Evolutionary conservation across 345 rosid genomes (phyloP), one percentile per base, ranked within the genome.

Genomic region (Ceriops zippeliana): DNA sequence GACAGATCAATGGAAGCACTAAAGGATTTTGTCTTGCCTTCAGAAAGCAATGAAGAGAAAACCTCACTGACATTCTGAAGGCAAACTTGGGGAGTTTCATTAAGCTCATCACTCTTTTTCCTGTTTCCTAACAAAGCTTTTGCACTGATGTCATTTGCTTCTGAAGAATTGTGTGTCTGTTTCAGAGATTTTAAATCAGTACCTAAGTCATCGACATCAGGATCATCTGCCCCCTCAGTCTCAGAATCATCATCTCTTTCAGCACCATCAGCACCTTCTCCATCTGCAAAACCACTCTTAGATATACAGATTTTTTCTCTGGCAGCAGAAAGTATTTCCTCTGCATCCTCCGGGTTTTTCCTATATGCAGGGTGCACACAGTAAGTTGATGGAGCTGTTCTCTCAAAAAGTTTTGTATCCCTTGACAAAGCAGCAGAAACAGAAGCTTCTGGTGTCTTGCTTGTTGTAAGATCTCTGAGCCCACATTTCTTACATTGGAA

Each of bases 401-500:
- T 88, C 85, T 90, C 95, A 51, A 92, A 92, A 57, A 92, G 90
- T 77, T 92, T 92, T 59, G 95, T 77, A 76, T 92, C 96, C 47
- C 98, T 88, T 37, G 98, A 90, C 85, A 92, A 77, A 21, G 98
- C 96, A 84, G 95, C 98, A 77, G 95, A 84, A 71, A 92, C 86
- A 13, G 96, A 92, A 52, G 98, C 96, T 86, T 92, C 96, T n/a
- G 96, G 98, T 54, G 95, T 92, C 85, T 86, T 90, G 82, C 98
- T 92, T 2, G 95, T 86, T 20, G 95, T 83, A 73, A 92, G 88
- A 85, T 92, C 96, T 77, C 98, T 84, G 74, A 92, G 80, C 65
- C 96, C 98, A 75, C 90, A 92, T 83, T 84, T 90, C 98, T 92
- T 21, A 59, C 19, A 72, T 69, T 65, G 72, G 56, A 21, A 62